Conservation (phyloP, 2,329 filamentous ascomycete species). For the Fusarium succisae region DNA sequence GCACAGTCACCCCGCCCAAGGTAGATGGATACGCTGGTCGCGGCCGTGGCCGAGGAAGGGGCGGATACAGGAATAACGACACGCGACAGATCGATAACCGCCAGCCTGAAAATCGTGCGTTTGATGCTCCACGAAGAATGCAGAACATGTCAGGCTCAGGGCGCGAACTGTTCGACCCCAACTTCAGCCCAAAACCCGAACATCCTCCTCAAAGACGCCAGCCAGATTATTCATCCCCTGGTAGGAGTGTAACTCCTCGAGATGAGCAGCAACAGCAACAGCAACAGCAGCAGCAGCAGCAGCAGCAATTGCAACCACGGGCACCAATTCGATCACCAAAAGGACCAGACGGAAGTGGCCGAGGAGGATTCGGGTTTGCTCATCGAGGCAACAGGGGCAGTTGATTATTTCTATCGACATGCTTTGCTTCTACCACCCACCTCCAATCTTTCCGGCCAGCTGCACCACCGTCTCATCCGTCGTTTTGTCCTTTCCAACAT, state of each 20-base stretch:
- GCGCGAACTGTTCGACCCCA: conserved; percentile 81
- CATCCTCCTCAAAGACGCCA: conserved; percentile 57
- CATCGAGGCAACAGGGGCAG: conserved; percentile 63
- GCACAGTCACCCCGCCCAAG: conserved; percentile 67
- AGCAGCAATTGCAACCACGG: conserved; percentile 52
- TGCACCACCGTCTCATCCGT: conserved; percentile 84
- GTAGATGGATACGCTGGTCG: conserved; percentile 51
- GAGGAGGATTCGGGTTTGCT: conserved; percentile 81
- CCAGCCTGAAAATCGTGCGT: conserved; percentile 46
- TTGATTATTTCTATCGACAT: conserved; percentile 46
- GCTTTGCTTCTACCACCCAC: conserved; percentile 77
- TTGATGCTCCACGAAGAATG: conserved; percentile 41
- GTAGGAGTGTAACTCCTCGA: conserved; percentile 55
- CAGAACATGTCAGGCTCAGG: conserved; percentile 46
- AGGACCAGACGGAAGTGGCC: conserved; percentile 80
- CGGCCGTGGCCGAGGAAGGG: conserved; percentile 58
- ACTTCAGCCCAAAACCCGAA: conserved; percentile 72
- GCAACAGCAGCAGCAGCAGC: conserved; percentile 46
- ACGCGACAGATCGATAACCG: conserved; percentile 45
- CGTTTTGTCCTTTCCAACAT: conserved; percentile 82
- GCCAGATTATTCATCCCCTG: conserved; percentile 50
- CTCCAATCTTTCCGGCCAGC: conserved; percentile 88
- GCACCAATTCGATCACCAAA: conserved; percentile 77
- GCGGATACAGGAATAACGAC: conserved; percentile 43
- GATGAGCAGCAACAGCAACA: conserved; percentile 60